Percentiles rank a stretch among this genome's conserved stretches.
Evolutionary conservation across 2,329 filamentous ascomycete genomes (phyloP).

Genomic region (Xylariaceae sp.): DNA sequence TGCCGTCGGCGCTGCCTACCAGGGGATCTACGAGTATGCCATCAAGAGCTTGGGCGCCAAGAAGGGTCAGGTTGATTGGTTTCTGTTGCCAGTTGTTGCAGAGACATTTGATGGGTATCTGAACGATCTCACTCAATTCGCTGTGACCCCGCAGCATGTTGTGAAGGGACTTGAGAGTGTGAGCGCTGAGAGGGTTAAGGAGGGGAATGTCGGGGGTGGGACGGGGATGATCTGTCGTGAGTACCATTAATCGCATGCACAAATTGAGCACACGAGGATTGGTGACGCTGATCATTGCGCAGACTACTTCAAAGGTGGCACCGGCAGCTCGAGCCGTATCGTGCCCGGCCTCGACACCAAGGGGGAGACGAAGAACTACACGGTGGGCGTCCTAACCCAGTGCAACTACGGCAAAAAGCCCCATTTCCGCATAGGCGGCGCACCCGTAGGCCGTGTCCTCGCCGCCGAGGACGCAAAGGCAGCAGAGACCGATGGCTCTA

Average conservation of each 20-base stretch:
- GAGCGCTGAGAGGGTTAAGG: constrained; percentile 48
- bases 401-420: constrained; percentile 61
- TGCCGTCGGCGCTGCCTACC: constrained; percentile 55
- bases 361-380: constrained; percentile 46
- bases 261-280: too few species aligned
- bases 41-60: constrained; percentile 43
- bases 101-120: constrained; percentile 64
- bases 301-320: constrained; percentile 66
- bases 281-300: background rate
- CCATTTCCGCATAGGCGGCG: constrained; percentile 57
- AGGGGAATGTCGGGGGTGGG: constrained; percentile 66
- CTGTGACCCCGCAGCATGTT: constrained; percentile 53
- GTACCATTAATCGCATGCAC: background rate
- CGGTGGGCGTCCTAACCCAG: constrained; percentile 61
- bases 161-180: constrained; percentile 52
- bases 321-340: constrained; percentile 58
- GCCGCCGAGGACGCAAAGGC: constrained; percentile 39
- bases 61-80: constrained; percentile 48
- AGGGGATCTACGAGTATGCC: constrained; percentile 57
- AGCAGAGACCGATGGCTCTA: constrained; percentile 21
- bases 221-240: constrained; percentile 45
- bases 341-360: constrained; percentile 44
- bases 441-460: constrained; percentile 60
- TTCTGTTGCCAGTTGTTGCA: constrained; percentile 56
- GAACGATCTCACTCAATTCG: constrained; percentile 55